phyloP scores from a whole-genome alignment of 2,329 filamentous ascomycete genomes.

The Verticillium albo-atrum region DNA sequence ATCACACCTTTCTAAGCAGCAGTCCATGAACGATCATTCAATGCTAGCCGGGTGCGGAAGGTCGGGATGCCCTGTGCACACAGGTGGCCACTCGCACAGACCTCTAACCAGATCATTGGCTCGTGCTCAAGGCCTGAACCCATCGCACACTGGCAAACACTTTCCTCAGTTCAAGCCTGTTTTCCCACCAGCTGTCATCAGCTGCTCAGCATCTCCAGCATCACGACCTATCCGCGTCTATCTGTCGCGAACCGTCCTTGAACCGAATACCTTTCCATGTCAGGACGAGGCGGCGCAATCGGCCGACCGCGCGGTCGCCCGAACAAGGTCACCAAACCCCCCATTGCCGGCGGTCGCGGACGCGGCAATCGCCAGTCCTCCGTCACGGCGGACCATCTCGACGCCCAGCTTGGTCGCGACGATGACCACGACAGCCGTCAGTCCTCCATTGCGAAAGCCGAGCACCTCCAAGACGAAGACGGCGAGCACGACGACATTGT shows the following conservation, averaged over 20 bases:
- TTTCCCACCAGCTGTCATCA: background rate
- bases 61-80: background rate
- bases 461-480: slow-evolving; percentile 17
- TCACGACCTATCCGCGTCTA: background rate
- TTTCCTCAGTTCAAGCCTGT: background rate
- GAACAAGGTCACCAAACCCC: slow-evolving; percentile 39
- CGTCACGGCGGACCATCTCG: slow-evolving; percentile 27
- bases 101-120: background rate
- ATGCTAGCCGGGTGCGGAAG: background rate
- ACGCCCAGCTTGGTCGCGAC: slow-evolving; percentile 18
- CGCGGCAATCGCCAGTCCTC: slow-evolving; percentile 22
- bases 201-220: background rate
- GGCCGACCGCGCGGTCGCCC: slow-evolving; percentile 27
- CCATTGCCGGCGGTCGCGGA: slow-evolving; percentile 11
- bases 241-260: background rate
- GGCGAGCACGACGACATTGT: slow-evolving; percentile 10
- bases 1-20: too few species aligned
- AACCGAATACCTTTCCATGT: slow-evolving; percentile 4
- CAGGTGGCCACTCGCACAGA: background rate
- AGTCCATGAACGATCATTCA: too few species aligned
- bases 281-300: slow-evolving; percentile 9
- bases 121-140: background rate
- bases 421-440: slow-evolving; percentile 8
- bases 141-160: background rate
- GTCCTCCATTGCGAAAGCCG: slow-evolving; percentile 9